phyloP scores from a whole-genome alignment of 306 rosid species.

The Vicia faba region DNA sequence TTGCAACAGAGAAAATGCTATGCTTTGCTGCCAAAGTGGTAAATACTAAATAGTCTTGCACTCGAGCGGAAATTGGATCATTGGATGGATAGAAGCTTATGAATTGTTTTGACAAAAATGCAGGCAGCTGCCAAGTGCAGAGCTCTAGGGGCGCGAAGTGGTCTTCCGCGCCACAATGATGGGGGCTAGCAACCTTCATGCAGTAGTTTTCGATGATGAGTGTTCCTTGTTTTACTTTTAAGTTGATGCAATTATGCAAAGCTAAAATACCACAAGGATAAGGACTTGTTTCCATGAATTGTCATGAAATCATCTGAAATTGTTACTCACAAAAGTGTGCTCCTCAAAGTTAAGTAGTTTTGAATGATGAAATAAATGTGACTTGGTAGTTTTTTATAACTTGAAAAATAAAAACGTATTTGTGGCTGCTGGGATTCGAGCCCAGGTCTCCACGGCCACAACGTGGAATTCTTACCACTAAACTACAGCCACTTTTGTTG shows the following conservation, averaged over 20 bases:
- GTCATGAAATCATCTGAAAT: neutral
- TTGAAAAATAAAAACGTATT: neutral
- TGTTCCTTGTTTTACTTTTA: no score
- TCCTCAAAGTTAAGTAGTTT: neutral
- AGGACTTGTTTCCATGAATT: neutral
- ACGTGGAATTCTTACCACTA: conserved; percentile 18
- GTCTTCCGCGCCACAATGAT: conserved; percentile 60
- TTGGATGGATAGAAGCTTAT: neutral
- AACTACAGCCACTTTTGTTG: neutral
- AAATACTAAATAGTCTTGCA: conserved; percentile 36
- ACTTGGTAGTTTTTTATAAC: no score
- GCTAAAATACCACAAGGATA: no score
- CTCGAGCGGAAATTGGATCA: neutral
- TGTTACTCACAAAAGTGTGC: neutral
- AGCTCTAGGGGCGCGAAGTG: conserved; percentile 78
- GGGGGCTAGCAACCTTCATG: conserved; percentile 55
- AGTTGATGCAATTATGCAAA: neutral
- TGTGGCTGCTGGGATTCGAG: conserved; percentile 18
- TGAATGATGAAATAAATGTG: no score
- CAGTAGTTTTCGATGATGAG: no score
- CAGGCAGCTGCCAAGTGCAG: conserved; percentile 85
- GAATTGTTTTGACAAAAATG: conserved; percentile 24
- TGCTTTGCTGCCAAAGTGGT: conserved; percentile 80
- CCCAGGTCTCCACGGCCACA: conserved; percentile 21
- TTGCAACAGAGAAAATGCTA: conserved; percentile 69